A percentile compares a stretch with the other conserved stretches of the same genome.
Conservation (phyloP, 75 land plant species). For the Picea glauca region DNA sequence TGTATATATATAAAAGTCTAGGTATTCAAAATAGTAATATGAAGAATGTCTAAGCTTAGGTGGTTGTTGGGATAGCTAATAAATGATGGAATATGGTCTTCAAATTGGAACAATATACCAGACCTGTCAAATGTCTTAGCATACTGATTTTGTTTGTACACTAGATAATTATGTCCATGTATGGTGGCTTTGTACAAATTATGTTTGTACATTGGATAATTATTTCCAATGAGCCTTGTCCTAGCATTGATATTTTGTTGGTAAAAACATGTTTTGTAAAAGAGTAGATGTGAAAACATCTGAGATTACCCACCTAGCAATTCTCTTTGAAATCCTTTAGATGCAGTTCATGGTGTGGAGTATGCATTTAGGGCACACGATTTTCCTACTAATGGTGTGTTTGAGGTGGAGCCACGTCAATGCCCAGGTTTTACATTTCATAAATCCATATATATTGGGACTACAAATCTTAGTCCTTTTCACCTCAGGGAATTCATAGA, state of each 20-base stretch:
- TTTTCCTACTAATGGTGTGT: conserved; percentile 61
- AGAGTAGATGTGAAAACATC: not conserved
- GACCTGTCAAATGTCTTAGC: not conserved
- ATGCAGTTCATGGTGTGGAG: too few relatives aligned
- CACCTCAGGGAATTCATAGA: conserved; percentile 52
- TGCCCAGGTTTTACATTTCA: conserved; percentile 63
- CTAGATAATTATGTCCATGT: not conserved
- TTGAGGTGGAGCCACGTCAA: conserved; percentile 66
- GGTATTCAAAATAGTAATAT: not conserved
- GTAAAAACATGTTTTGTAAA: not conserved
- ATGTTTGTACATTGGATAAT: too few relatives aligned
- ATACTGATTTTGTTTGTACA: not conserved
- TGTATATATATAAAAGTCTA: not conserved
- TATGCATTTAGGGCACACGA: conserved; percentile 82
- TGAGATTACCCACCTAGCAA: too few relatives aligned
- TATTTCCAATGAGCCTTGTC: too few relatives aligned
- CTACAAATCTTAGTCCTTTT: conserved; percentile 29
- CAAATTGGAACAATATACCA: not conserved
- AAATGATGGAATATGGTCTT: not conserved
- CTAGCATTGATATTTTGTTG: too few relatives aligned
- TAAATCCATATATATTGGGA: conserved; percentile 42
- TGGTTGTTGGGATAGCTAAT: not conserved
- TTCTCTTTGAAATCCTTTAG: too few relatives aligned
- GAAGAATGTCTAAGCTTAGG: not conserved
- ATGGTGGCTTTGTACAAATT: not conserved